Evolutionary conservation across 1,139 yeast species (phyloP).

Genomic region (Debaryomyces subglobosus): DNA sequence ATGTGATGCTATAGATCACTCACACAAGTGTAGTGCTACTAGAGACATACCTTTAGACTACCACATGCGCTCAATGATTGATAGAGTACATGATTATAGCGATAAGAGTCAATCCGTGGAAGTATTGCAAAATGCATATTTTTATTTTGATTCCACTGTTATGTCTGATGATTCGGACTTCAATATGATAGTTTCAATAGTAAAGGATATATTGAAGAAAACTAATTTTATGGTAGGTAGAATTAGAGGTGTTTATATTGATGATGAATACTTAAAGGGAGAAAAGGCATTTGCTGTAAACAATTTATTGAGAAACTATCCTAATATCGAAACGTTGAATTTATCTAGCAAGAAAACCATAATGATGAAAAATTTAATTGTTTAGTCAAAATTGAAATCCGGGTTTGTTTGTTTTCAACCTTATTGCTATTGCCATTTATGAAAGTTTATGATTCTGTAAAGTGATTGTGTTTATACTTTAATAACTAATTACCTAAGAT

Average conservation of each 20-base stretch:
- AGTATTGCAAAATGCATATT: constrained; percentile 31
- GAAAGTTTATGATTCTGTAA: background rate
- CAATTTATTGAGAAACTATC: constrained; percentile 35
- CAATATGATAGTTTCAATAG: constrained; percentile 35
- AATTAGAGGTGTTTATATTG: constrained; percentile 37
- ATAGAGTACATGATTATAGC: background rate
- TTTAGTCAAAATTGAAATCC: background rate
- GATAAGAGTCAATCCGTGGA: constrained; percentile 5
- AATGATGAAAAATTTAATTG: constrained; percentile 19
- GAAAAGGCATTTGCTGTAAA: constrained; percentile 37
- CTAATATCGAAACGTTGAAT: constrained; percentile 36
- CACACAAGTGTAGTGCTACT: background rate
- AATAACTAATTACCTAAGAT: background rate
- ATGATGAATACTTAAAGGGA: constrained; percentile 36
- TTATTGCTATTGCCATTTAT: background rate
- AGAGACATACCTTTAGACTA: constrained; percentile 4
- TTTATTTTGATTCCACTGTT: constrained; percentile 37
- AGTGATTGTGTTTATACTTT: background rate
- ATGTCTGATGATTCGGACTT: constrained; percentile 24
- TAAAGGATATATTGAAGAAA: constrained; percentile 41
- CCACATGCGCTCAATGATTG: constrained; percentile 6
- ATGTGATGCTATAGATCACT: constrained; percentile 35
- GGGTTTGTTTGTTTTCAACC: background rate
- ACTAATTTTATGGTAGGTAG: constrained; percentile 37
- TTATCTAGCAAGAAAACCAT: constrained; percentile 27